phyloP scores from a whole-genome alignment of 2,329 filamentous ascomycete species.

The Calycina herbarum region DNA sequence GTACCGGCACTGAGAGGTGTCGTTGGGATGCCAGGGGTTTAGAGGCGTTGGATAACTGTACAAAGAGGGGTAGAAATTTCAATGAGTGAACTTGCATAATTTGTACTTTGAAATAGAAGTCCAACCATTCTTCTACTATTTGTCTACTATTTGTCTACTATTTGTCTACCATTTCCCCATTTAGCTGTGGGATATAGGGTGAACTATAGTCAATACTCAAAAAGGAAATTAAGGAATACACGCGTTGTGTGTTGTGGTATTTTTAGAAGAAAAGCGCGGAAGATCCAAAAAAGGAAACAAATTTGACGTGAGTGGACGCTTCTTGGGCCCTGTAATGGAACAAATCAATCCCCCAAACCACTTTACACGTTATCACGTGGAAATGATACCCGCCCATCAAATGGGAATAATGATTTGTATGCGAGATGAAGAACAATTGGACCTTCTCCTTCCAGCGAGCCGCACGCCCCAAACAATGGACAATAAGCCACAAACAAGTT shows the following conservation, averaged over 20 bases:
- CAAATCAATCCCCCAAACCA: neutral
- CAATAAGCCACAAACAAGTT: neutral
- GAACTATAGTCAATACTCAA: neutral
- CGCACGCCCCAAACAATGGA: neutral
- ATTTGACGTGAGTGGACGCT: neutral
- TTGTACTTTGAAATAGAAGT: neutral
- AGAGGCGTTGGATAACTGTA: constrained; percentile 14
- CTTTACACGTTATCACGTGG: constrained; percentile 2
- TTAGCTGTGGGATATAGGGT: neutral
- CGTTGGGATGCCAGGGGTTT: constrained; percentile 47
- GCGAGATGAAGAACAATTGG: neutral
- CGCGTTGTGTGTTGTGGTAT: neutral
- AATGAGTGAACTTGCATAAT: neutral
- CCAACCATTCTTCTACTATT: neutral
- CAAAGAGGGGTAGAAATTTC: neutral
- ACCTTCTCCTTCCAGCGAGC: neutral
- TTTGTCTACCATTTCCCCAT: neutral
- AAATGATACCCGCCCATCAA: too few species aligned
- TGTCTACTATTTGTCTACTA: neutral
- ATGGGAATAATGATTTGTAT: too few species aligned
- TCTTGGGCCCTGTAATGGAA: neutral
- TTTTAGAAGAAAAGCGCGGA: neutral
- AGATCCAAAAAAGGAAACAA: neutral
- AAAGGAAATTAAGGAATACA: neutral
- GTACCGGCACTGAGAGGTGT: constrained; percentile 45